These are phyloP conservation scores for Pleomassaria siparia DNA, from an alignment of 2,329 filamentous ascomycete species.

Conservation along the genomic window DNA sequence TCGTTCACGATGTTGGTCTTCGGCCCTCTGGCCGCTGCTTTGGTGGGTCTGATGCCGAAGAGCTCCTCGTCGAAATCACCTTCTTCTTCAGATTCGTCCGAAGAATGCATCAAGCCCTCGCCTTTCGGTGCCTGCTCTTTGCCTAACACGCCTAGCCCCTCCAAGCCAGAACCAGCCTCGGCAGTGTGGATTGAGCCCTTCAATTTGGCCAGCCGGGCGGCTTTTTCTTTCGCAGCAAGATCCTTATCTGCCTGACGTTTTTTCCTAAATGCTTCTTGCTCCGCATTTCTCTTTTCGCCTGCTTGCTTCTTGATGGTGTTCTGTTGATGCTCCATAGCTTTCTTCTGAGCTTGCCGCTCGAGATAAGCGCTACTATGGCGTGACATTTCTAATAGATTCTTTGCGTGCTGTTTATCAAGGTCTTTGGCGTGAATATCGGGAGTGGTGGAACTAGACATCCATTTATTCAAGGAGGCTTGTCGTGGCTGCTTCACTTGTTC, in stretches of 20 bases:
- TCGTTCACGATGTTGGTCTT: slow-evolving; percentile 42
- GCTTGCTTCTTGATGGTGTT: slow-evolving; percentile 27
- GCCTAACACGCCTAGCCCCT: slow-evolving; percentile 70
- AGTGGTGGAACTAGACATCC: slow-evolving; percentile 36
- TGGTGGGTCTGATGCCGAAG: slow-evolving; percentile 59
- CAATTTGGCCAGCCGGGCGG: slow-evolving; percentile 69
- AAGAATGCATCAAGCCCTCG: slow-evolving; percentile 87
- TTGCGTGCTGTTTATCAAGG: slow-evolving; percentile 20
- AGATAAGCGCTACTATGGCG: slow-evolving; percentile 14
- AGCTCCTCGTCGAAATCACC: slow-evolving; percentile 67
- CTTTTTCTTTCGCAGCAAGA: slow-evolving; percentile 71
- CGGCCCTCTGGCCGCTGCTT: slow-evolving; percentile 42
- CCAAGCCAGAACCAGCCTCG: slow-evolving; percentile 77
- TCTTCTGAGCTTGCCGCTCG: slow-evolving; percentile 29
- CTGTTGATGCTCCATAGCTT: slow-evolving; percentile 21
- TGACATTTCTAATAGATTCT: slow-evolving; percentile 33
- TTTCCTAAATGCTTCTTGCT: slow-evolving; percentile 62
- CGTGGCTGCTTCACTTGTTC: slow-evolving; percentile 38
- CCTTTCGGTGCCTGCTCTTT: slow-evolving; percentile 76
- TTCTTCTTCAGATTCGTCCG: slow-evolving; percentile 66
- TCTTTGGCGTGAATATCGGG: slow-evolving; percentile 34
- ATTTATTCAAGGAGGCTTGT: slow-evolving; percentile 45
- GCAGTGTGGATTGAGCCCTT: slow-evolving; percentile 61
- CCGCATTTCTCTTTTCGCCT: slow-evolving; percentile 28
- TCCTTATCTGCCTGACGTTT: slow-evolving; percentile 74